A percentile compares a stretch with the other conserved stretches of the same genome.
These are phyloP conservation scores for Fusarium sp. DNA, from an alignment of 2,329 filamentous ascomycete species.

Conservation along the genomic window DNA sequence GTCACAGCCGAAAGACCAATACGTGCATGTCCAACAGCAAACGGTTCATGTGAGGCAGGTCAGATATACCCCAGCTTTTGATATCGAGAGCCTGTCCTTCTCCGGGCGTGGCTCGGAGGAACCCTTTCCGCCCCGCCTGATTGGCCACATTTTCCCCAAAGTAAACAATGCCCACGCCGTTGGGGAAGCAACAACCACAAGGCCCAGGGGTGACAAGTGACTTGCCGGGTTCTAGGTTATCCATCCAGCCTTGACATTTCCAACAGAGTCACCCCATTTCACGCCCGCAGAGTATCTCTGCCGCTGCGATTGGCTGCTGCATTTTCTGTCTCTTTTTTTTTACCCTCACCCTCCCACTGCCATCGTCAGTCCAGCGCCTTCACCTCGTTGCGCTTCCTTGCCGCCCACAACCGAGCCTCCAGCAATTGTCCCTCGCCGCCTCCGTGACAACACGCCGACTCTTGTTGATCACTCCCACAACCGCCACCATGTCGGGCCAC, in stretches of 20 bases:
- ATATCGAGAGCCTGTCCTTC: not conserved
- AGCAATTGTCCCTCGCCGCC: constrained; percentile 40
- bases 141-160: constrained; percentile 16
- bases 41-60: constrained; percentile 5
- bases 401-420: constrained; percentile 29
- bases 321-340: constrained; percentile 1
- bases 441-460: constrained; percentile 38
- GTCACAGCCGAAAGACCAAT: constrained; percentile 12
- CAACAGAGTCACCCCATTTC: constrained; percentile 48
- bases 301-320: constrained; percentile 46
- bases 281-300: constrained; percentile 44
- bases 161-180: constrained; percentile 43
- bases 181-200: constrained; percentile 34
- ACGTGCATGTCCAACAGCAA: constrained; percentile 21
- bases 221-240: constrained; percentile 24
- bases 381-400: constrained; percentile 32
- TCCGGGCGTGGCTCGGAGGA: too few relatives aligned
- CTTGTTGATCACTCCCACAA: constrained; percentile 34
- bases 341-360: constrained; percentile 36
- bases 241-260: constrained; percentile 34
- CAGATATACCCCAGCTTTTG: constrained; percentile 9
- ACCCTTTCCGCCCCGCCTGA: not conserved
- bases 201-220: constrained; percentile 28
- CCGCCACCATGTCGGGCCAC: constrained; percentile 67
- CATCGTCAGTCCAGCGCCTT: constrained; percentile 29